phyloP scores from a whole-genome alignment of 1,284 basidiomycete species.

The Grifola frondosa region DNA sequence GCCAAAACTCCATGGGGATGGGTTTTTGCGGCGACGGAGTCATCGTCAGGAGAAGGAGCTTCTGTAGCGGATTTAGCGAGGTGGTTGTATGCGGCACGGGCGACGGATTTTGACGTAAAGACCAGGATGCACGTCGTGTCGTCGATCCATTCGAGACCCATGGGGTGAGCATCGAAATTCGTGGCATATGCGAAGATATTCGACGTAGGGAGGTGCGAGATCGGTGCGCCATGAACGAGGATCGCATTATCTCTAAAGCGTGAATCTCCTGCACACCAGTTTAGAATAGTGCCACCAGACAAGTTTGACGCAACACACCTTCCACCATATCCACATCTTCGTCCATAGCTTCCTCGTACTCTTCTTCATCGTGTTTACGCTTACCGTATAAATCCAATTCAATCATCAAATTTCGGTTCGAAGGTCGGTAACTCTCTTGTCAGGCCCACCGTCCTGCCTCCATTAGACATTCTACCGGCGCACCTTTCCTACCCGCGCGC shows the following conservation, averaged over 20 bases:
- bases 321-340: conserved; percentile 46
- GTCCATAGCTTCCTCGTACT: conserved; percentile 39
- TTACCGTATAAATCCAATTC: conserved; percentile 31
- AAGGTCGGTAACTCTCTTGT: conserved; percentile 43
- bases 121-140: conserved; percentile 77
- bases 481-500: conserved; percentile 64
- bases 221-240: conserved; percentile 66
- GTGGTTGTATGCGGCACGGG: conserved; percentile 48
- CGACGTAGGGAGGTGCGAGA: conserved; percentile 66
- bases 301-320: conserved; percentile 29
- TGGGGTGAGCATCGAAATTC: conserved; percentile 66
- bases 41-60: conserved; percentile 49
- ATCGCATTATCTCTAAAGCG: conserved; percentile 66
- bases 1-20: conserved; percentile 71
- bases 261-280: conserved; percentile 16
- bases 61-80: conserved; percentile 53
- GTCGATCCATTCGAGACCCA: conserved; percentile 77
- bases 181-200: conserved; percentile 76
- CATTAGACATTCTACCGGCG: conserved; percentile 47
- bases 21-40: conserved; percentile 60
- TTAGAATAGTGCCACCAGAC: conserved; percentile 1
- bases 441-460: conserved; percentile 38
- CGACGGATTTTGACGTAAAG: conserved; percentile 54
- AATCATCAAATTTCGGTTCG: background rate
- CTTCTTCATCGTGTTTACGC: conserved; percentile 53